Evolutionary conservation across 1,284 basidiomycete genomes (phyloP).

Genomic region (Xanthoconium separans): DNA sequence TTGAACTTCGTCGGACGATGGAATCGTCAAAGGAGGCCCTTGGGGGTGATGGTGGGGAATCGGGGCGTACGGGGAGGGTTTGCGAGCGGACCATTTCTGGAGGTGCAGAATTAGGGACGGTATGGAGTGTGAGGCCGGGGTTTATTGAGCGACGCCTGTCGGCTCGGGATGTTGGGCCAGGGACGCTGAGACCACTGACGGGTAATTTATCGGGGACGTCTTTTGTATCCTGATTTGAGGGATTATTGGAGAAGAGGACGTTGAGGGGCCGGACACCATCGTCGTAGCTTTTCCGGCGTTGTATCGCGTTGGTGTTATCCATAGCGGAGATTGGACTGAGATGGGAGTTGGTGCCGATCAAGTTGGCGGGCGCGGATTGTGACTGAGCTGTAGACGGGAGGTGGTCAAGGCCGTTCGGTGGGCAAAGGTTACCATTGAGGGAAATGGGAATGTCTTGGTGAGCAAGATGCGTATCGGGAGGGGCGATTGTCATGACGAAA

Average conservation of each 20-base stretch:
- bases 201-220: slow-evolving; percentile 4
- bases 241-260: slow-evolving; percentile 38
- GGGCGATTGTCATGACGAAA: slow-evolving; percentile 42
- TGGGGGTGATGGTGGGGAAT: slow-evolving; percentile 24
- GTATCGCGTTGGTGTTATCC: slow-evolving; percentile 17
- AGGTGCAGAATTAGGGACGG: slow-evolving; percentile 33
- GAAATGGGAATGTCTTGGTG: slow-evolving; percentile 2
- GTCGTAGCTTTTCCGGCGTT: slow-evolving; percentile 58
- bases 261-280: slow-evolving; percentile 55
- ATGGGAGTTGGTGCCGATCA: slow-evolving; percentile 8
- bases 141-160: slow-evolving; percentile 45
- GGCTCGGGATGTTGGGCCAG: slow-evolving; percentile 30
- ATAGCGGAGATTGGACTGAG: slow-evolving; percentile 21
- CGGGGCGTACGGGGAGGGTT: slow-evolving; percentile 24
- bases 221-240: slow-evolving; percentile 8
- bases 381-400: slow-evolving; percentile 1
- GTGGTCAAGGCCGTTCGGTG: slow-evolving; percentile 3
- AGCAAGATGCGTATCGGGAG: slow-evolving; percentile 26
- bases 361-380: slow-evolving; percentile 23
- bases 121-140: slow-evolving; percentile 36
- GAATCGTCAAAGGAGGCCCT: slow-evolving; percentile 17
- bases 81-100: slow-evolving; percentile 37
- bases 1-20: slow-evolving; percentile 18
- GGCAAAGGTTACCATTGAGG: neutral
- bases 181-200: slow-evolving; percentile 21